Evolutionary conservation across 73 alveolate species (phyloP), one percentile per base, ranked within the genome.

Genomic region (Paramecium sexaurelia): DNA sequence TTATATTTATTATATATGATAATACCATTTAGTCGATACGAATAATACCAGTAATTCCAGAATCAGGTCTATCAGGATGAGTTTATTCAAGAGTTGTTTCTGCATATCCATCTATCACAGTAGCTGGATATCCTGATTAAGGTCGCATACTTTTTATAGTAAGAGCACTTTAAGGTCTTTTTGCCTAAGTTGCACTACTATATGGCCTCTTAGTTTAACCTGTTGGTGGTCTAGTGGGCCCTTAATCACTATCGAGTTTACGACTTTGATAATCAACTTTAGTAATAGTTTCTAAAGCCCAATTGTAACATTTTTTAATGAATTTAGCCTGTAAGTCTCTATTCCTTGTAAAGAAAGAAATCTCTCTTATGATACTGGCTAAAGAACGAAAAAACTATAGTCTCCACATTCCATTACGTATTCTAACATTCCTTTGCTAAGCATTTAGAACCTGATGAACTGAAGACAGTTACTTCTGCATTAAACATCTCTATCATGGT

Each of bases 191-290:
- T 29, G 19, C 47, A 78, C 75, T 78, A 78, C 90, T 78, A 78
- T 19, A 39, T 24, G 90, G 90, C 7, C 90, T 37, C 6, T 78
- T 78, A 39, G 39, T 39, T 51, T 51, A 51, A 15, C 67, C 67
- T 51, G 67, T 51, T 7, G 71, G 33, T 20, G 73, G 68, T 45
- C 73, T n/a, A 40, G 55, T 26, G 3, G 55, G 86, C 24, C 15
- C 33, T 33, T 35, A 71, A 41, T 78, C 90, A 78, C 90, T 78
- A 45, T 78, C 90, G 5, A 41, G 55, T 78, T 45, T 78, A 10
- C 90, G 43, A 45, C 90, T 78, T 33, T 78, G 17, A 78, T 78
- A 78, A 78, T 78, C 90, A 78, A 78, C 43, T 78, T 78, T 78
- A 8, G 68, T 41, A 10, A 78, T 39, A 8, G 55, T 43, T 11